Evolutionary conservation across 257 asterid genomes (phyloP).

Genomic region (Echites panduratus): DNA sequence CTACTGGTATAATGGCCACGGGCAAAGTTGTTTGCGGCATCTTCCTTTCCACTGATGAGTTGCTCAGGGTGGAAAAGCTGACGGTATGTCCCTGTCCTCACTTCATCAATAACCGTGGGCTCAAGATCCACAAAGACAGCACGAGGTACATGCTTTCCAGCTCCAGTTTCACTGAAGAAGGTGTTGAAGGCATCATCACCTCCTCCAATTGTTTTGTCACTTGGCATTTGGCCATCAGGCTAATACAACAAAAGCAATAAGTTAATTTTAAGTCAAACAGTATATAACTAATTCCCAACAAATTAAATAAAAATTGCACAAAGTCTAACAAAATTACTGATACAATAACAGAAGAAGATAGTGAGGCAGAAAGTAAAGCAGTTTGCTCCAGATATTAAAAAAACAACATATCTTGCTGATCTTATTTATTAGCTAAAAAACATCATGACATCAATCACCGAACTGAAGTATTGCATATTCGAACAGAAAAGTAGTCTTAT

Average conservation of each 20-base stretch:
- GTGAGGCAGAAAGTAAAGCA: neutral
- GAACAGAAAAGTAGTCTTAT: neutral
- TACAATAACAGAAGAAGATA: neutral
- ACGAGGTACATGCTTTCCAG: constrained; percentile 45
- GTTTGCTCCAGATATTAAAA: neutral
- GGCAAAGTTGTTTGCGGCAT: constrained; percentile 28
- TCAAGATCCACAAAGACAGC: constrained; percentile 44
- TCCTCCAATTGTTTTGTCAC: constrained; percentile 14
- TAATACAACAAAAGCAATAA: neutral
- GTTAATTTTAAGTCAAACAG: neutral
- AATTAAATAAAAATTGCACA: neutral
- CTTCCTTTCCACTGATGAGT: constrained; percentile 43
- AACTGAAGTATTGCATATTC: neutral
- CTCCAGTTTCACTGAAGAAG: constrained; percentile 23
- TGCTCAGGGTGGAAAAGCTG: constrained; percentile 42
- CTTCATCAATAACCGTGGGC: constrained; percentile 43
- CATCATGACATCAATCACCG: neutral
- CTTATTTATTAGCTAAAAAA: neutral
- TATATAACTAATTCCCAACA: neutral
- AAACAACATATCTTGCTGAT: too few species aligned
- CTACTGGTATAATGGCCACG: constrained; percentile 15
- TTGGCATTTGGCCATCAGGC: constrained; percentile 14
- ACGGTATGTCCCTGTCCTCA: constrained; percentile 15
- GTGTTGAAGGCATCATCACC: constrained; percentile 18
- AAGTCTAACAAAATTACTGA: neutral